phyloP scores from a whole-genome alignment of 139 green algal genomes.

The Trebouxia sp. region DNA sequence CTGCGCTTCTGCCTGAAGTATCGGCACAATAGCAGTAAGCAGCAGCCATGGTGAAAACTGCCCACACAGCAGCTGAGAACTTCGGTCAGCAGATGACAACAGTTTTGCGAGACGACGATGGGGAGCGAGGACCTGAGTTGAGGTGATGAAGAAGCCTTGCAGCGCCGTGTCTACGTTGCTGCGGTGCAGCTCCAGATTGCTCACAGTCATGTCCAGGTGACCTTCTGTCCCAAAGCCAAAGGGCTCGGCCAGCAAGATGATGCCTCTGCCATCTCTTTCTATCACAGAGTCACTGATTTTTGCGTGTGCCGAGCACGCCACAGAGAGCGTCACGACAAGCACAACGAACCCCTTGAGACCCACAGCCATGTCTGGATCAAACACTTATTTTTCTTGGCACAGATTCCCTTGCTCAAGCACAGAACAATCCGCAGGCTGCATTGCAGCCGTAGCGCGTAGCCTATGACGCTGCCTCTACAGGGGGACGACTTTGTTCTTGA shows the following conservation, averaged over 20 bases:
- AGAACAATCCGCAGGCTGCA: neutral
- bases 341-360: neutral
- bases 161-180: conserved; percentile 16
- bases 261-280: conserved; percentile 22
- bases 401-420: no score
- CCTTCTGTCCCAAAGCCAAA: conserved; percentile 35
- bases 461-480: no score
- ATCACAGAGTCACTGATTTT: conserved; percentile 26
- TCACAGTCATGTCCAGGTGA: conserved; percentile 34
- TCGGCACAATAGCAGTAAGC: no score
- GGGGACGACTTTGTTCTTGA: no score
- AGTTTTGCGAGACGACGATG: no score
- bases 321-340: neutral
- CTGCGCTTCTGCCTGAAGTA: conserved; percentile 57
- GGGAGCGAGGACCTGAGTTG: conserved; percentile 13
- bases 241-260: conserved; percentile 31
- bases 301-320: neutral
- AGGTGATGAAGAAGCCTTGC: conserved; percentile 74
- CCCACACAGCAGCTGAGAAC: no score
- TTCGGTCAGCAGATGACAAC: no score
- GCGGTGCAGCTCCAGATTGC: conserved; percentile 28
- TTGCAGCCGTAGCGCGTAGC: no score
- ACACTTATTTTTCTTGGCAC: no score
- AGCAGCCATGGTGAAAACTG: no score
- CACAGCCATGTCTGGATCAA: no score